A percentile compares a stretch with the other conserved stretches of the same genome.
Conservation (phyloP, 176 grass and related monocot species). For the Bromus sterilis region DNA sequence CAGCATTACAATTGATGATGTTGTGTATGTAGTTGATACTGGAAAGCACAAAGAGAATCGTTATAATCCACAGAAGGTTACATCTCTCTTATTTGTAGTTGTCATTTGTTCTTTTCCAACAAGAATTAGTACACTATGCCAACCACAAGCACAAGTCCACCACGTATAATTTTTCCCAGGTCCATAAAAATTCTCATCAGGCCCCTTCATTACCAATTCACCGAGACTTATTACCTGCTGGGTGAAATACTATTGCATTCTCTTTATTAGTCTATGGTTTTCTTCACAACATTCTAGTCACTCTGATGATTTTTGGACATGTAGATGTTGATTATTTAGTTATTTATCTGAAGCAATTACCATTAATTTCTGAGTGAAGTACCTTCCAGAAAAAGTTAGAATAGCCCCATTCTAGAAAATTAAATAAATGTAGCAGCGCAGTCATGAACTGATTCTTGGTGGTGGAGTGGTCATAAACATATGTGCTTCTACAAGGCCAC, state of each 20-base stretch:
- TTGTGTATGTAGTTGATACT: slow-evolving; percentile 91
- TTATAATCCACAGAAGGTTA: slow-evolving; percentile 94
- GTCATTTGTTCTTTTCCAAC: not conserved
- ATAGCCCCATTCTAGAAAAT: not conserved
- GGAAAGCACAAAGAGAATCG: slow-evolving; percentile 97
- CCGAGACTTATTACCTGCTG: not conserved
- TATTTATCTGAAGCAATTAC: not conserved
- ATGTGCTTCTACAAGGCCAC: not conserved
- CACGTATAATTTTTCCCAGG: no score
- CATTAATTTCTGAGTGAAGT: slow-evolving; percentile 2
- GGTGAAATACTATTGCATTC: not conserved
- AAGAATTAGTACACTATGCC: not conserved
- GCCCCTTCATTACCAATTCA: not conserved
- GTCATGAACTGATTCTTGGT: not conserved
- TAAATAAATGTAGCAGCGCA: not conserved
- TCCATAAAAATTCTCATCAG: not conserved
- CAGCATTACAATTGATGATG: slow-evolving; percentile 98
- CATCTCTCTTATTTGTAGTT: not conserved
- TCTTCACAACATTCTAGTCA: not conserved
- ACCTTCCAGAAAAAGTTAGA: not conserved
- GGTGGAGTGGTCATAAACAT: not conserved
- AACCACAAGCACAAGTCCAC: not conserved
- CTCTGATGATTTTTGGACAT: not conserved
- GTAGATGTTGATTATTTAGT: not conserved
- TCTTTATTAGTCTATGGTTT: not conserved